These are phyloP conservation scores for Trypanosomatidae sp. DNA, from an alignment of 208 protist genomes.

Conservation along the genomic window DNA sequence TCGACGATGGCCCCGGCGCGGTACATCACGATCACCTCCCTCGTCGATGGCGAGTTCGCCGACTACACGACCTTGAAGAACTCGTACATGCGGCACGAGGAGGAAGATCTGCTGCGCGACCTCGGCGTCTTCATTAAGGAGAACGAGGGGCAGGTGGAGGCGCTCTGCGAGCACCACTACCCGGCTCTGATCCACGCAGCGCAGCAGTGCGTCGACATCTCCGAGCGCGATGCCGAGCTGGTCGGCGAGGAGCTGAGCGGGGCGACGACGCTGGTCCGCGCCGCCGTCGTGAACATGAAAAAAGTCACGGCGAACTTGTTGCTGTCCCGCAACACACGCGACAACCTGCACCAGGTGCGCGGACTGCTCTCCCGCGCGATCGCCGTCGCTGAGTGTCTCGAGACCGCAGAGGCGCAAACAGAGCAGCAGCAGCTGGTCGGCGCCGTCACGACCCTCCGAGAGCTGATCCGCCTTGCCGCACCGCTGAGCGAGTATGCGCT, in stretches of 20 bases:
- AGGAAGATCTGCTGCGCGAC: constrained; percentile 75
- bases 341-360: constrained; percentile 63
- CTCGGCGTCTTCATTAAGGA: constrained; percentile 77
- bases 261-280: constrained; percentile 63
- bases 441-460: constrained; percentile 67
- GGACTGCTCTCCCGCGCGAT: constrained; percentile 47
- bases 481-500: constrained; percentile 75
- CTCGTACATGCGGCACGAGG: constrained; percentile 79
- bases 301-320: constrained; percentile 62
- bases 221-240: constrained; percentile 74
- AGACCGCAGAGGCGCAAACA: constrained; percentile 78
- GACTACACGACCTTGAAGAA: constrained; percentile 86
- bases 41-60: constrained; percentile 88
- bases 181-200: constrained; percentile 83
- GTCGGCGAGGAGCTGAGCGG: constrained; percentile 87
- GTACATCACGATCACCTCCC: constrained; percentile 82
- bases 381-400: constrained; percentile 73
- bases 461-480: constrained; percentile 66
- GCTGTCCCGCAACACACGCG: constrained; percentile 54
- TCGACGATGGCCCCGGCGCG: constrained; percentile 59
- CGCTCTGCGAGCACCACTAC: constrained; percentile 87
- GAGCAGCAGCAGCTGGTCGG: constrained; percentile 72
- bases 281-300: constrained; percentile 78
- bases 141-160: constrained; percentile 86
- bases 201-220: constrained; percentile 85